These are phyloP conservation scores for Grifola frondosa DNA, from an alignment of 1,284 basidiomycete species.

Conservation along the genomic window DNA sequence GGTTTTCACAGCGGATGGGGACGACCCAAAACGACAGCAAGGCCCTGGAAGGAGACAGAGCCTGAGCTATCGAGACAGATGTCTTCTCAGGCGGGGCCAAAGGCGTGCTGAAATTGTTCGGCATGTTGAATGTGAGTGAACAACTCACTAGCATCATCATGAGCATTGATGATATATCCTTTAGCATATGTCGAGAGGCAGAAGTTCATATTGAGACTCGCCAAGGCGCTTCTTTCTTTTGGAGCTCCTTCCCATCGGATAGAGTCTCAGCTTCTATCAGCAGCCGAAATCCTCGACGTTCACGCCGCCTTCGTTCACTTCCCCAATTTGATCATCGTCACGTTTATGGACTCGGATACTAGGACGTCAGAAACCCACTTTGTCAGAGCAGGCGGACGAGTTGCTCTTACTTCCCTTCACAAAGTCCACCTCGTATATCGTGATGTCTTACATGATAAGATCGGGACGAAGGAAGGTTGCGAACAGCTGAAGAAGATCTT, in stretches of 20 bases:
- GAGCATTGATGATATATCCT: too few relatives aligned
- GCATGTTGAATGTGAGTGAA: constrained; percentile 36
- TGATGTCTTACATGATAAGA: constrained; percentile 74
- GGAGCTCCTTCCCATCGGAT: constrained; percentile 88
- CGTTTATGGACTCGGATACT: constrained; percentile 65
- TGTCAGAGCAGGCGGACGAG: constrained; percentile 70
- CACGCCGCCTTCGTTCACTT: constrained; percentile 79
- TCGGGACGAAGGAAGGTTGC: constrained; percentile 65
- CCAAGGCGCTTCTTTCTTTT: constrained; percentile 77
- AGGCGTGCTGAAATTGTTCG: constrained; percentile 27
- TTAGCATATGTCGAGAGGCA: constrained; percentile 65
- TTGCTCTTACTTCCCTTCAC: constrained; percentile 73
- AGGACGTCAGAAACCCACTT: constrained; percentile 72
- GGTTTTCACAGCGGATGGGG: constrained; percentile 1
- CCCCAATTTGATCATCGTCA: constrained; percentile 76
- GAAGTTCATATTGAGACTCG: constrained; percentile 78
- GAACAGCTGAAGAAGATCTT: constrained; percentile 60
- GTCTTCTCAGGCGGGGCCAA: constrained; percentile 17
- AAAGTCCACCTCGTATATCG: constrained; percentile 75
- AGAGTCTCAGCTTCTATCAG: constrained; percentile 71
- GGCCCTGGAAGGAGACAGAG: background rate
- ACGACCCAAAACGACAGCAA: constrained; percentile 2
- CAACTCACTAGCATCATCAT: too few relatives aligned
- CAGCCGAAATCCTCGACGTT: constrained; percentile 53
- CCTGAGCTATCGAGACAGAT: constrained; percentile 20